Percentiles rank a stretch among this genome's conserved stretches.
phyloP scores from a whole-genome alignment of 148 eudicot species.

The Nyssa sinensis region DNA sequence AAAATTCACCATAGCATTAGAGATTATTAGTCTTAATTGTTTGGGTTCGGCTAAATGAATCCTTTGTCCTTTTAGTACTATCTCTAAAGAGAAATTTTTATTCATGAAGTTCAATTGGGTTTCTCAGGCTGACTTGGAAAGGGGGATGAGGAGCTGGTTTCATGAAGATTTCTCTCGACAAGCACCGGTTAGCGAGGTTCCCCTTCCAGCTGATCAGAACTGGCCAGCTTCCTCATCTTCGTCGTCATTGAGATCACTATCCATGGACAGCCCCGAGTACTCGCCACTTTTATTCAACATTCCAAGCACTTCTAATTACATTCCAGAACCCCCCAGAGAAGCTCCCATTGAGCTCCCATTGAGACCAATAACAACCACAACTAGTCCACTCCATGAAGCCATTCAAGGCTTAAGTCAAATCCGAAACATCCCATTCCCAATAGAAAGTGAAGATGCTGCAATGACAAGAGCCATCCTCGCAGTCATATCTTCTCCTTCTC shows the following conservation, averaged over 20 bases:
- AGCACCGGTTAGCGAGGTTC: conserved; percentile 19
- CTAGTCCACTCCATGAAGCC: conserved; percentile 33
- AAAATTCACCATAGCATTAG: too few species aligned
- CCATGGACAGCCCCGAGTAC: conserved; percentile 54
- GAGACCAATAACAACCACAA: conserved; percentile 11
- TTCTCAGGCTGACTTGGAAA: conserved; percentile 51
- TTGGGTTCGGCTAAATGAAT: too few species aligned
- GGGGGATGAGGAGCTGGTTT: conserved; percentile 46
- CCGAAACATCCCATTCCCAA: conserved; percentile 35
- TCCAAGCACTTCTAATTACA: conserved; percentile 18
- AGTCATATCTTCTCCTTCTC: conserved; percentile 43
- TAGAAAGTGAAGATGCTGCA: conserved; percentile 54
- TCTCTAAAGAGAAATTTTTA: too few species aligned
- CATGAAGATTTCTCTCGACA: conserved; percentile 36
- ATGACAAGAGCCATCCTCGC: conserved; percentile 60
- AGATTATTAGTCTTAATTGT: too few species aligned
- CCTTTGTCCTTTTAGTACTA: too few species aligned
- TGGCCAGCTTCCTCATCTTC: conserved; percentile 53
- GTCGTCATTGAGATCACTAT: conserved; percentile 30
- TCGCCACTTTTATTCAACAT: conserved; percentile 39
- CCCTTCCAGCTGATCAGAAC: conserved; percentile 31
- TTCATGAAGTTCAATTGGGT: neutral
- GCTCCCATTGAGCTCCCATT: conserved; percentile 9
- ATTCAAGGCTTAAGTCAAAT: conserved; percentile 20
- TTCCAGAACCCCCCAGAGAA: conserved; percentile 16